Conservation (phyloP, 1,139 yeast genomes). For the Candida gigantensis region DNA sequence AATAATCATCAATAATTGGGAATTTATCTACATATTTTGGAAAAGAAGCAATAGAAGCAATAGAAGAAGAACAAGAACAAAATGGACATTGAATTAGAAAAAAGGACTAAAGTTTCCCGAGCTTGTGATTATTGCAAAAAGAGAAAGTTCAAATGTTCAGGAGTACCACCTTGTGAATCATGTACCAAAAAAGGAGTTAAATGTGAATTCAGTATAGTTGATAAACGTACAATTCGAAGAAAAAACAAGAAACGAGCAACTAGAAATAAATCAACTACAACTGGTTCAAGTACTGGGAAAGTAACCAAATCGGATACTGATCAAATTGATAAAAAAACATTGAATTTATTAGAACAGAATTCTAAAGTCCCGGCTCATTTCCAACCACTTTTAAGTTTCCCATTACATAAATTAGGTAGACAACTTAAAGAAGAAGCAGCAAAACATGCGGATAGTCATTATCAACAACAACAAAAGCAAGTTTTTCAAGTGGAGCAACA, state of each 20-base stretch:
- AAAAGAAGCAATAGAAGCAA: too few species aligned
- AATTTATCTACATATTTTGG: too few species aligned
- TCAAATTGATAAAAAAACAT: conserved; percentile 12
- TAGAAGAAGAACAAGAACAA: too few species aligned
- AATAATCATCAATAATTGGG: too few species aligned
- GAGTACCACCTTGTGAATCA: conserved; percentile 28
- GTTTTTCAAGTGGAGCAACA: too few species aligned
- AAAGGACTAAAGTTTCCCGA: conserved; percentile 32
- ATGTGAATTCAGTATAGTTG: conserved; percentile 28
- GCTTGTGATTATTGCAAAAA: conserved; percentile 44
- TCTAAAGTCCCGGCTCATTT: conserved; percentile 11
- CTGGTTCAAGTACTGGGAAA: conserved; percentile 2
- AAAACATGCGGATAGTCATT: neutral
- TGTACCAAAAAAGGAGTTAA: conserved; percentile 26
- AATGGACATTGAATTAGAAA: conserved; percentile 15
- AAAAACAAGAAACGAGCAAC: conserved; percentile 14
- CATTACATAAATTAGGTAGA: conserved; percentile 14
- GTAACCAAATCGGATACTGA: conserved; percentile 4
- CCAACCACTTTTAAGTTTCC: conserved; percentile 15
- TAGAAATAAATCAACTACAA: conserved; percentile 1
- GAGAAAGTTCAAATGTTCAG: conserved; percentile 36
- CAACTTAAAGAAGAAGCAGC: neutral
- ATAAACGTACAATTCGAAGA: conserved; percentile 18
- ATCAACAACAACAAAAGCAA: too few species aligned
- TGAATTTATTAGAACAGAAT: conserved; percentile 10